Conservation (phyloP, 2,329 filamentous ascomycete species). For the Colletotrichum viniferum region DNA sequence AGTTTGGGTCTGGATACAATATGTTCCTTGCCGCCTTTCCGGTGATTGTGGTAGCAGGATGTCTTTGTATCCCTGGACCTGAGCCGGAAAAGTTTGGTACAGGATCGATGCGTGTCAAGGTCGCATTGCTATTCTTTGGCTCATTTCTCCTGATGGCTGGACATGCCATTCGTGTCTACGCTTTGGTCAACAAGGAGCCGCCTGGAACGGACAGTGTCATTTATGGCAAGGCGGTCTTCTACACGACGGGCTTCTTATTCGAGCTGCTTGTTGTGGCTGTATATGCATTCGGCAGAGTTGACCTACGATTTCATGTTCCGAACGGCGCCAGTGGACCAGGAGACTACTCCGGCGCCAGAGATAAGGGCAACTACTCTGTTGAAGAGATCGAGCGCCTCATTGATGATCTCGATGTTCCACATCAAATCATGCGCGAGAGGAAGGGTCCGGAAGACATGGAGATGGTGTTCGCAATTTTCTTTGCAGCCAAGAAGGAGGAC, state of each 20-base stretch:
- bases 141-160: conserved; percentile 23
- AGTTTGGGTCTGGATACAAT: conserved; percentile 25
- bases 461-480: conserved; percentile 20
- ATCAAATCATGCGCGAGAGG: conserved; percentile 22
- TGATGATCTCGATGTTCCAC: conserved; percentile 5
- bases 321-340: conserved; percentile 31
- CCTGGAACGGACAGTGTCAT: conserved; percentile 27
- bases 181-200: conserved; percentile 27
- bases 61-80: conserved; percentile 30
- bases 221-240: conserved; percentile 37
- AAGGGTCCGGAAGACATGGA: conserved; percentile 5
- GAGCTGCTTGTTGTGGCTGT: conserved; percentile 31
- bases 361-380: conserved; percentile 8
- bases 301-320: conserved; percentile 33
- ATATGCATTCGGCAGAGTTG: conserved; percentile 31
- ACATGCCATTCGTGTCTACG: conserved; percentile 27
- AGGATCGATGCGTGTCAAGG: conserved; percentile 33
- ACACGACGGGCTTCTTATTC: conserved; percentile 37
- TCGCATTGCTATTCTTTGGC: conserved; percentile 28
- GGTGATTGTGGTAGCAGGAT: conserved; percentile 25
- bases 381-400: conserved; percentile 23
- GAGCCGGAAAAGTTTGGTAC: conserved; percentile 34
- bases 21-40: conserved; percentile 26
- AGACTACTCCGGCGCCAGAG: conserved; percentile 25
- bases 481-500: neutral